A percentile compares a stretch with the other conserved stretches of the same genome.
Evolutionary conservation across 2,329 filamentous ascomycete genomes (phyloP).

Genomic region (Penicillium oxalicum): DNA sequence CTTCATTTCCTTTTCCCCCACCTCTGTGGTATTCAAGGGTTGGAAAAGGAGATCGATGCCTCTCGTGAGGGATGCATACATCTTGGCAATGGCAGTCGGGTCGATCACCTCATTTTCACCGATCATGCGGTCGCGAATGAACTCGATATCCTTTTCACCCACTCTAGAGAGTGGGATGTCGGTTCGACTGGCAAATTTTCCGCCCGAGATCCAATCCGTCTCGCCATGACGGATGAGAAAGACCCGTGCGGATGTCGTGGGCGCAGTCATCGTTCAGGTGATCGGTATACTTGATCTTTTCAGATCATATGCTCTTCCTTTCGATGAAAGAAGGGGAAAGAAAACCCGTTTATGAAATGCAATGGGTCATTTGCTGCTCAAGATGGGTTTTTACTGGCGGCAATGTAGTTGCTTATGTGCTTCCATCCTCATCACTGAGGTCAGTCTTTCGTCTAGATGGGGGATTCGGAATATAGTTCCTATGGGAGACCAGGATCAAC

Average conservation of each 20-base stretch:
- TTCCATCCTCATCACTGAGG: neutral
- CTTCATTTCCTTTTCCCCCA: no score
- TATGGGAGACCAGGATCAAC: neutral
- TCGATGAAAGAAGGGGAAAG: no score
- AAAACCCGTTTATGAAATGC: no score
- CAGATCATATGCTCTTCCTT: neutral
- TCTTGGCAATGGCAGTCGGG: neutral
- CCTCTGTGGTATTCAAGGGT: no score
- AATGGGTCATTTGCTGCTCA: no score
- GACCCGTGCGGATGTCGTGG: conserved; percentile 6
- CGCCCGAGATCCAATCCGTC: conserved; percentile 11
- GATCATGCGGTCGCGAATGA: neutral
- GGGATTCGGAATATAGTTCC: neutral
- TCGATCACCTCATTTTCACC: neutral
- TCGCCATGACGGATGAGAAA: conserved; percentile 16
- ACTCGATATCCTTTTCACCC: conserved; percentile 1
- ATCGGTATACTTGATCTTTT: neutral
- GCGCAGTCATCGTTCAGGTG: neutral
- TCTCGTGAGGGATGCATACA: neutral
- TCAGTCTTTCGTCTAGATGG: neutral
- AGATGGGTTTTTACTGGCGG: no score
- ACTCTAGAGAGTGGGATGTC: conserved; percentile 6
- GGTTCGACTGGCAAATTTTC: conserved; percentile 9
- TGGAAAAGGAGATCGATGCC: no score
- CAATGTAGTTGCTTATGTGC: neutral